Evolutionary conservation across 148 eudicot species (phyloP).

Genomic region (Fallopia convolvulus): DNA sequence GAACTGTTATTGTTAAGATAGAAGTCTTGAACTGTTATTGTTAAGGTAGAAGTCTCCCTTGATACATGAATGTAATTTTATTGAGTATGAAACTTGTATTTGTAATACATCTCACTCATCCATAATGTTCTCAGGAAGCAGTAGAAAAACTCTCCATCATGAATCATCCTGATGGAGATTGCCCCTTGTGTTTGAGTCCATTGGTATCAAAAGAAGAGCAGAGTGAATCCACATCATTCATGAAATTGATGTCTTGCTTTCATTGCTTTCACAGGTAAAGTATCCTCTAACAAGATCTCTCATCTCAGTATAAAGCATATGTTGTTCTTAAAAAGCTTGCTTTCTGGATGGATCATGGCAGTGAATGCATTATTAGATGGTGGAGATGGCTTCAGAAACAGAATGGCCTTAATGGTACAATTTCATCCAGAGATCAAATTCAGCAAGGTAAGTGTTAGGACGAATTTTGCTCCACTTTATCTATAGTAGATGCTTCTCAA

Average conservation of each 20-base stretch:
- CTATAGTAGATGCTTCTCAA: background rate
- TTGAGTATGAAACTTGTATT: constrained; percentile 3
- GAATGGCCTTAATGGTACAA: constrained; percentile 23
- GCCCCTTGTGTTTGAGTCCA: constrained; percentile 82
- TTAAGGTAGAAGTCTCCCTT: background rate
- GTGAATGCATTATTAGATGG: constrained; percentile 87
- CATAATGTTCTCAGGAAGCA: constrained; percentile 57
- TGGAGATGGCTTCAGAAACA: constrained; percentile 62
- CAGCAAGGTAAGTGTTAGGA: constrained; percentile 25
- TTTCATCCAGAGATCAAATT: constrained; percentile 18
- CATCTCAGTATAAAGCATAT: background rate
- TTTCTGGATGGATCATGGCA: constrained; percentile 19
- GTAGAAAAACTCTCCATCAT: constrained; percentile 72
- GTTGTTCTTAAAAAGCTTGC: background rate
- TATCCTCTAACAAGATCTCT: background rate
- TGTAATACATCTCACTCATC: constrained; percentile 13
- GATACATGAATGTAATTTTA: background rate
- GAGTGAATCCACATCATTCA: constrained; percentile 43
- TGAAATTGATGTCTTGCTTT: constrained; percentile 97
- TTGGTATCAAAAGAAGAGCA: constrained; percentile 52
- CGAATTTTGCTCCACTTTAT: background rate
- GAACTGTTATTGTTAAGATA: background rate
- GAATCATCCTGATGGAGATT: constrained; percentile 96
- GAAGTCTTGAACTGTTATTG: background rate
- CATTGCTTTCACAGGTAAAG: constrained; percentile 92